A percentile compares a stretch with the other conserved stretches of the same genome.
phyloP scores from a whole-genome alignment of 2,329 filamentous ascomycete genomes.

The Arthrocladium fulminans region DNA sequence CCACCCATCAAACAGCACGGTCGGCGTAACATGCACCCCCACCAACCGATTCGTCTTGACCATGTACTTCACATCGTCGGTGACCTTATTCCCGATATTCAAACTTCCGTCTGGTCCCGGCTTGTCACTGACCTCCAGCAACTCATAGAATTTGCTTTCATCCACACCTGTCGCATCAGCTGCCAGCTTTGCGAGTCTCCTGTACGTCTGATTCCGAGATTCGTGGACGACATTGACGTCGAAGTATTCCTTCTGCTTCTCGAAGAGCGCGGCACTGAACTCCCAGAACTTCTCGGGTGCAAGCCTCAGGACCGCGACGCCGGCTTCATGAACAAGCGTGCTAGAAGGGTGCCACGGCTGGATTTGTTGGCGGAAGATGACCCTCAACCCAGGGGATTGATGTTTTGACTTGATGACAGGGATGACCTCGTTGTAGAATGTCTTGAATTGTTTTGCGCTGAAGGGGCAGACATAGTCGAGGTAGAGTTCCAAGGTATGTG shows the following conservation, averaged over 20 bases:
- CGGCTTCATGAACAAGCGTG: conserved; percentile 64
- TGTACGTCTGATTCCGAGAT: conserved; percentile 74
- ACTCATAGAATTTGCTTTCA: conserved; percentile 57
- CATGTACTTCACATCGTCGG: conserved; percentile 73
- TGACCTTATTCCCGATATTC: conserved; percentile 75
- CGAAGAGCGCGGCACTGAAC: conserved; percentile 63
- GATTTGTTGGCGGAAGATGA: conserved; percentile 84
- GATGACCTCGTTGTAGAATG: conserved; percentile 57
- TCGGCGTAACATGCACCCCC: conserved; percentile 84
- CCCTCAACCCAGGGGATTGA: conserved; percentile 46
- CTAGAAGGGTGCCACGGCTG: conserved; percentile 92
- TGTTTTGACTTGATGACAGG: conserved; percentile 57
- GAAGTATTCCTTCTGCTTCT: conserved; percentile 67
- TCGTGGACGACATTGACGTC: conserved; percentile 78
- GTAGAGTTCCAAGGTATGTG: conserved; percentile 51
- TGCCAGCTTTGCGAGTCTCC: conserved; percentile 66
- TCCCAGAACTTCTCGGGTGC: conserved; percentile 67
- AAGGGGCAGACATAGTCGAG: conserved; percentile 88
- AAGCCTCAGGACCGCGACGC: conserved; percentile 64
- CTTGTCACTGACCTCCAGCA: conserved; percentile 62
- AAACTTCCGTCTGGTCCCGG: conserved; percentile 56
- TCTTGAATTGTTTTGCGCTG: conserved; percentile 66
- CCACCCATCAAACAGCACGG: conserved; percentile 74
- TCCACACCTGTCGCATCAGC: conserved; percentile 57
- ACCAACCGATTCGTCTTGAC: conserved; percentile 66